These are phyloP conservation scores for Neonectria neomacrospora DNA, from an alignment of 2,329 filamentous ascomycete genomes.

Conservation along the genomic window DNA sequence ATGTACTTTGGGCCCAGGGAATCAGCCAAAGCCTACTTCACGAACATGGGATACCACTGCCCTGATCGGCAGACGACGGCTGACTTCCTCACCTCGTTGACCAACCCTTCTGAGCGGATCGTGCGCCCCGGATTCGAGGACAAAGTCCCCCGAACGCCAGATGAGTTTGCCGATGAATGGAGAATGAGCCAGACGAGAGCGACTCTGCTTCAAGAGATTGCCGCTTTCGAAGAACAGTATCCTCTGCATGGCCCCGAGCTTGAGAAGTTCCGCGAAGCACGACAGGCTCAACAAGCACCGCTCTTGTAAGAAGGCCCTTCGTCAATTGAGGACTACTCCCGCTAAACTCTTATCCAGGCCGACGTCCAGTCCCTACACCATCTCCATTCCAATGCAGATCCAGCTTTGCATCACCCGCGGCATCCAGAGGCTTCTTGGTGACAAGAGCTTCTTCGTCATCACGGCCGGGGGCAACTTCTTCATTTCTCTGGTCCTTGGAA, in stretches of 20 bases:
- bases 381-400: constrained; percentile 59
- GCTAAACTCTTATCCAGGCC: constrained; percentile 22
- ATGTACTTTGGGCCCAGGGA: constrained; percentile 70
- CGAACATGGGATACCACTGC: constrained; percentile 69
- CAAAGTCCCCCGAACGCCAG: constrained; percentile 46
- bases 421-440: constrained; percentile 30
- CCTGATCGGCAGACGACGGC: constrained; percentile 69
- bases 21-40: constrained; percentile 69
- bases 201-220: constrained; percentile 16
- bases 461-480: constrained; percentile 50
- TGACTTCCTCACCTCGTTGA: constrained; percentile 70
- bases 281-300: constrained; percentile 28
- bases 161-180: constrained; percentile 51
- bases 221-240: constrained; percentile 15
- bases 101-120: constrained; percentile 49
- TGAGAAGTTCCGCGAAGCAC: constrained; percentile 20
- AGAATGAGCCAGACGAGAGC: constrained; percentile 34
- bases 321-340: neutral
- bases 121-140: constrained; percentile 46
- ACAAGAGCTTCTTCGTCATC: constrained; percentile 33
- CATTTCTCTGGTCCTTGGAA: constrained; percentile 61
- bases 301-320: constrained; percentile 21
- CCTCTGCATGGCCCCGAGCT: constrained; percentile 15
- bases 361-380: constrained; percentile 53
- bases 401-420: constrained; percentile 51